These are phyloP conservation scores for Phoma sp. DNA, from an alignment of 2,329 filamentous ascomycete species.

Conservation along the genomic window DNA sequence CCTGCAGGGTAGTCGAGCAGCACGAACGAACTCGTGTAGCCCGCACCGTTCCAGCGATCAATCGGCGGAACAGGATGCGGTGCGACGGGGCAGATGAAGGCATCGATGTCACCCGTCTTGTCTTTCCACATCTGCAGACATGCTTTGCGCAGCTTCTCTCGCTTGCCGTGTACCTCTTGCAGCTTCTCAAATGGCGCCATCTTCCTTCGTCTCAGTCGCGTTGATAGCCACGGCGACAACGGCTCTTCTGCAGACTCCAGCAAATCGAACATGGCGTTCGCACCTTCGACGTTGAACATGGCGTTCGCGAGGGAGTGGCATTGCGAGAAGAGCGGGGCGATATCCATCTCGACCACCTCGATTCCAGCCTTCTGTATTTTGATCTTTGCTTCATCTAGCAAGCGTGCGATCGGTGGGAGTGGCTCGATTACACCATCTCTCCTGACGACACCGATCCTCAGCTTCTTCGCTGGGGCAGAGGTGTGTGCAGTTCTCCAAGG, in stretches of 20 bases:
- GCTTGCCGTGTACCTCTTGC: conserved; percentile 60
- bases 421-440: conserved; percentile 60
- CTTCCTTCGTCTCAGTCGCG: conserved; percentile 57
- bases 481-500: conserved; percentile 43
- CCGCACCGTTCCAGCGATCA: conserved; percentile 67
- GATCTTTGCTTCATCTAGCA: conserved; percentile 55
- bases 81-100: conserved; percentile 68
- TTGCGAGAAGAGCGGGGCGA: conserved; percentile 59
- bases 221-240: conserved; percentile 65
- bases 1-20: conserved; percentile 68
- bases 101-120: conserved; percentile 59
- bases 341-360: conserved; percentile 65
- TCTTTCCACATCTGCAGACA: conserved; percentile 64
- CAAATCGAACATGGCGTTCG: conserved; percentile 61
- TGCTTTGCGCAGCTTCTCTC: conserved; percentile 60
- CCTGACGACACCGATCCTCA: conserved; percentile 57
- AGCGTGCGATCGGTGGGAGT: conserved; percentile 56
- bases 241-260: conserved; percentile 63
- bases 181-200: conserved; percentile 57
- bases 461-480: conserved; percentile 30
- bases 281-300: conserved; percentile 66
- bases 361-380: conserved; percentile 51
- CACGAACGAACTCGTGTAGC: conserved; percentile 68
- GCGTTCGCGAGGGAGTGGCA: conserved; percentile 64
- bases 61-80: conserved; percentile 68